Evolutionary conservation across 164 flowering plant species (phyloP), one percentile per base, ranked within the genome.

Genomic region (Berberis vulgaris): DNA sequence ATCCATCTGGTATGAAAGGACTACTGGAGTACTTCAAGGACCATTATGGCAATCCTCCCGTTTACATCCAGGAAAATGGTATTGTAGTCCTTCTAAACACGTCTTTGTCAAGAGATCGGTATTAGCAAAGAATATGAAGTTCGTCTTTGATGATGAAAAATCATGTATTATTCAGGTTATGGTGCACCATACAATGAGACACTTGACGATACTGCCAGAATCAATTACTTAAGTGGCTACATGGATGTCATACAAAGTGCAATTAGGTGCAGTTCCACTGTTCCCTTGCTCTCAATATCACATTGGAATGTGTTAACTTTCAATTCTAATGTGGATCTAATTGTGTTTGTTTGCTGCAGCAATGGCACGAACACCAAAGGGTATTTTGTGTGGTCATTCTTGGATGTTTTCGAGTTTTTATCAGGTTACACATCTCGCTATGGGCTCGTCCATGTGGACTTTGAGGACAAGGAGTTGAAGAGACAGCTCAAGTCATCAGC

Each of bases 321-420:
- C n/a, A 40, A 40, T n/a, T 39, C 11, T 4, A 10, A 10, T 52
- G n/a, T 6, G 41, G 2, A 42, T 5, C 13, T 2, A 45, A 10
- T 59, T 52, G 5, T 61, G 40, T 59, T 54, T 13, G 41, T n/a
- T 26, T 50, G 49, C 2, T 72, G 47, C 44, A 82, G 85, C 72
- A 76, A 74, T 60, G 85, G 85, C 64, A 72, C 84, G 45, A 77
- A 82, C 47, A 10, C 71, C 2, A 81, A 67, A 70, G 84, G 83
- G 26, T 83, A 79, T 66, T 72, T 83, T 45, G 12, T 58, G 38
- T 83, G 84, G 87, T 81, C 87, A 9, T 76, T 83, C 73, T 41
- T 82, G 11, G 86, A 82, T 64, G 57, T 74, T 11, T 76, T 76
- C 26, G 89, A 84, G 72, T 11, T 81, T 3, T 10, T 79, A 26